Conservation (phyloP, 768 basidiomycete genomes). For the Suillus spraguei region DNA sequence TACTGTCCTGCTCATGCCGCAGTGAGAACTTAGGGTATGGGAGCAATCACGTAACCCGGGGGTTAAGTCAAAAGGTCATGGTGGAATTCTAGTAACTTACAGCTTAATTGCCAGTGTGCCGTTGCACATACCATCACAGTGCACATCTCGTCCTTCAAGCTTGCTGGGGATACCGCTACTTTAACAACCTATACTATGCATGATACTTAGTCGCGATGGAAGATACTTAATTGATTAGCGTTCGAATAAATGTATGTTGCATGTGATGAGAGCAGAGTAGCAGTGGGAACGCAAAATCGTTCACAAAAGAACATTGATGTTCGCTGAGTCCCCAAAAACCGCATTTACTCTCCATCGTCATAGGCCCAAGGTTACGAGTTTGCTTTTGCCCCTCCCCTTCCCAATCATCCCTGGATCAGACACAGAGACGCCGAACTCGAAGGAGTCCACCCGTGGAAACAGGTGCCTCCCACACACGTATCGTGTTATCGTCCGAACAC, state of each 20-base stretch:
- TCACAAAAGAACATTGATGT: conserved; percentile 1
- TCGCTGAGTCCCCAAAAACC: not conserved
- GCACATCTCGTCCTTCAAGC: not conserved
- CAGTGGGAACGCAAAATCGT: conserved; percentile 1
- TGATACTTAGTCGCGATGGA: conserved; percentile 32
- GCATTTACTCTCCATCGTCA: conserved; percentile 16
- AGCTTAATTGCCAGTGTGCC: too few relatives aligned
- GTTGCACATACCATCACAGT: too few relatives aligned
- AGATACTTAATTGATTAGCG: conserved; percentile 27
- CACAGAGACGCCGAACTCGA: conserved; percentile 22
- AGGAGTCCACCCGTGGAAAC: conserved; percentile 24
- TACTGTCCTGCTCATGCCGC: not conserved
- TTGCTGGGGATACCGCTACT: conserved; percentile 25
- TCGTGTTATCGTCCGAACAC: conserved; percentile 89
- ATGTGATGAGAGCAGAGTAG: not conserved
- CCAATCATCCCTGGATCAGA: conserved; percentile 37
- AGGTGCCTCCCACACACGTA: conserved; percentile 82
- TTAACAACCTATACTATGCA: conserved; percentile 36
- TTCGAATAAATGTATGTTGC: conserved; percentile 23
- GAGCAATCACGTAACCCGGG: too few relatives aligned
- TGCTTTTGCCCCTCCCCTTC: conserved; percentile 68
- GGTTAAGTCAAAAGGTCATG: too few relatives aligned
- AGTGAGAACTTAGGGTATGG: not conserved
- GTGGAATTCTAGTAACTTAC: too few relatives aligned
- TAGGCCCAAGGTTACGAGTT: conserved; percentile 43